Evolutionary conservation across 2,329 filamentous ascomycete species (phyloP), one percentile per base, ranked within the genome.

Genomic region (Gnomoniopsis smithogilvyi): DNA sequence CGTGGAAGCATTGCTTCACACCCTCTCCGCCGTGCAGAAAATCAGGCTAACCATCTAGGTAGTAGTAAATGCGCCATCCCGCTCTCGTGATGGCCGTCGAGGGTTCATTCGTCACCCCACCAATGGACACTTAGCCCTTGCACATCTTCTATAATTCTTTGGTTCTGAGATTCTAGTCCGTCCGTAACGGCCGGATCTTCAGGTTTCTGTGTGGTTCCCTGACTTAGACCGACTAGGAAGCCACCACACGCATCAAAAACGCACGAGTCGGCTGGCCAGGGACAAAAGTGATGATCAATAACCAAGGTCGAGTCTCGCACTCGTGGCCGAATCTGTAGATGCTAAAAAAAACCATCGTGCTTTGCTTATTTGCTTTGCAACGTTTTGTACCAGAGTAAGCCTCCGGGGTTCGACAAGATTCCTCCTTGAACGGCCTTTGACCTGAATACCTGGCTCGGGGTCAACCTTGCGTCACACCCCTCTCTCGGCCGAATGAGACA

Each of bases 1-100:
- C 30, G 43, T 58, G 48, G 59, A 61, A 61, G 59, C 55, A 30
- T 51, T 55, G 56, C 59, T 61, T 58, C 51, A 61, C 59, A 61
- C 59, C 55, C 55, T 55, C 59, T 52, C 51, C 56, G 38, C 36
- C 19, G 21, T 12, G 3, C 36, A 54, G 41, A 47, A 54, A 41
- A 38, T 24, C 26, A 30, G 22, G 17, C 17, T 30, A 24, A 26
- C 15, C 26, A 14, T 14, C 38, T 30, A 8, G 4, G 26, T 30
- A 30, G 26, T 30, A 58, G 38, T 51, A 54, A n/a, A 55, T 51
- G 56, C 55, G 59, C 55, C 55, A 61, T 61, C 55, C 59, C 59
- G 59, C 45, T 51, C 50, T 58, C 41, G 50, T 58, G 49, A 52
- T 54, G 54, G 34, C 58, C 50, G 36, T 26, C 38, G 26, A 49